Base-by-base conservation (phyloP, 129 eudicot genomes). In the Pulicaria dysenterica region DNA sequence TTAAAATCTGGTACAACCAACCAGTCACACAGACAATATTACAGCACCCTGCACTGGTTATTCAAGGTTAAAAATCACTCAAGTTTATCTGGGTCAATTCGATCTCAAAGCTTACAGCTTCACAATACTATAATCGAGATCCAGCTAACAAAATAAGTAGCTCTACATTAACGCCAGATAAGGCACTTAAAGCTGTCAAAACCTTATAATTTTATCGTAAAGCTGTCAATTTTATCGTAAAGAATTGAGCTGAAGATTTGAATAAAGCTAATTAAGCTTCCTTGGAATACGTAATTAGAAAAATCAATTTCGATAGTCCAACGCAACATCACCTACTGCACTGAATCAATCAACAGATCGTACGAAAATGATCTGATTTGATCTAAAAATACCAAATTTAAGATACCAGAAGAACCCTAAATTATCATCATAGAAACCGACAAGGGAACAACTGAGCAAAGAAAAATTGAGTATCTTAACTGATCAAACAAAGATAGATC, bases 401-500 rank as follows among this genome's bases (percentile, higher is more conserved):
- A 24, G 8, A 58, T 0, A 57, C 8, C 60, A 17, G 45, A 1
- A 56, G 6, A 77, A 70, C 67, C 77, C 77, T 78, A 78, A 36
- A 44, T 77, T 56, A 34, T 41, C 58, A 77, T 42, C 72, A 41
- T 7, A 14, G 5, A 16, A 14, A 47, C 41, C 47, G 57, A 40
- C 19, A 48, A 2, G 16, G 36, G 69, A 49, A 14, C 64, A 61
- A 41, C 42, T 10, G 63, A 43, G 50, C 44, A 42, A 34, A 77
- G 9, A 0, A 51, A 50, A 70, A 40, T 43, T 61, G 19, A 62
- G 17, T 12, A 70, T 42, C 69, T 39, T 14, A 59, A 58, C 37
- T 4, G 10, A 46, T 45, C 17, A 62, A 70, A 43, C 13, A 16
- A 62, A n/a, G 60, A 64, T 47, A 78, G 82, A 78, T 78, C 82